These are phyloP conservation scores for Lactuca saligna DNA, from an alignment of 129 eudicot species.

Conservation along the genomic window DNA sequence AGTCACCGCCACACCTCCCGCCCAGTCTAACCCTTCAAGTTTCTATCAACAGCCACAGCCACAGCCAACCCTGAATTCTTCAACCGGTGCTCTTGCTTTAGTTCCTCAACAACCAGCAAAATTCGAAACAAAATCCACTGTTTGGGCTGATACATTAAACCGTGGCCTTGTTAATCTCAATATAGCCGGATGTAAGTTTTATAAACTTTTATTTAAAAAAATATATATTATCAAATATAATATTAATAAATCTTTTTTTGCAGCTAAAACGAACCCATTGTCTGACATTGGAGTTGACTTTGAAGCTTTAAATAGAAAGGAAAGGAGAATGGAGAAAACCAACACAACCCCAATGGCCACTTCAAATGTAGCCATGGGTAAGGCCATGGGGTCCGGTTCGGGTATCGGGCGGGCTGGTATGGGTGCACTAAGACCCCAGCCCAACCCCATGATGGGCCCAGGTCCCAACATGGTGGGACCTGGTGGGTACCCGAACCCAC, in stretches of 20 bases:
- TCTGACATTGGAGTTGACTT: conserved; percentile 91
- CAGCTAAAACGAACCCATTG: conserved; percentile 90
- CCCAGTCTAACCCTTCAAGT: conserved; percentile 34
- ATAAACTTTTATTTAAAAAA: too few species aligned
- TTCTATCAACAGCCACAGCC: conserved; percentile 45
- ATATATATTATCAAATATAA: too few species aligned
- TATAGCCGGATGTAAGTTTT: conserved; percentile 86
- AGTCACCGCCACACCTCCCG: conserved; percentile 25
- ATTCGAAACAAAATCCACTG: conserved; percentile 85
- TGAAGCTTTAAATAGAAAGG: conserved; percentile 91
- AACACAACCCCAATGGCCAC: conserved; percentile 41
- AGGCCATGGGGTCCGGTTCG: conserved; percentile 99
- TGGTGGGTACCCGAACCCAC: conserved; percentile 53
- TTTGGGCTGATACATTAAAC: conserved; percentile 98
- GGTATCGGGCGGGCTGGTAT: conserved; percentile 94
- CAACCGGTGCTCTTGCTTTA: conserved; percentile 55
- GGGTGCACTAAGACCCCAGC: conserved; percentile 61
- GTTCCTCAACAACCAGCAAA: conserved; percentile 71
- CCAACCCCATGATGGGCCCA: conserved; percentile 72
- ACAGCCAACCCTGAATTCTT: conserved; percentile 36
- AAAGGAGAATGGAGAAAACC: conserved; percentile 93
- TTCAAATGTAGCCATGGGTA: conserved; percentile 82
- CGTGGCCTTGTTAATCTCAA: conserved; percentile 91
- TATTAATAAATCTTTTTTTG: neutral
- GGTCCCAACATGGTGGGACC: conserved; percentile 67